Evolutionary conservation across 2,329 filamentous ascomycete genomes (phyloP), one percentile per base, ranked within the genome.

Genomic region (Pyricularia grisea): DNA sequence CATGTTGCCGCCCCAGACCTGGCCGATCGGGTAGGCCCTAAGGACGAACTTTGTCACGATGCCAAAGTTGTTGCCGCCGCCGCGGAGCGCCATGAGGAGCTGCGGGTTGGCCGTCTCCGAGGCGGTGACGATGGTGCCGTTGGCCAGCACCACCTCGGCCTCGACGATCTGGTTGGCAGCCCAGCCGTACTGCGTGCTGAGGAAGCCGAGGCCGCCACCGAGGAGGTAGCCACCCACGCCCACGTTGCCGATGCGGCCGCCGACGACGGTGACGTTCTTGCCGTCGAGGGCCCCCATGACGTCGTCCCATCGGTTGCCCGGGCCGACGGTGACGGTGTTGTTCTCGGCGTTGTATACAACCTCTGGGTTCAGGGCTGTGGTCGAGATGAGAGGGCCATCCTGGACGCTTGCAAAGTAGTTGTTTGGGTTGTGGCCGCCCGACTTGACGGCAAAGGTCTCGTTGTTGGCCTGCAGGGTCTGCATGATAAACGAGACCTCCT

Each of bases 341-440:
- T 74, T 76, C 65, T 80, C 79, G 3, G 72, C 66, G 23, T 74
- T 75, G 14, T 81, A 71, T 0, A 70, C 70, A 31, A 83, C 73
- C 10, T 73, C 63, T 4, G 33, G 33, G 68, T 80, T 79, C 11
- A 86, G 75, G 4, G 73, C 72, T 10, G 75, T 74, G n/a, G 86
- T 73, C 70, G 82, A 81, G 67, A 86, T 75, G 3, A 79, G 79
- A 4, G 84, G 74, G 17, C 81, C 79, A 17, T 72, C 72, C 5
- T 75, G 72, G 69, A 78, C 78, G 72, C 79, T 86, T 7, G 82
- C 81, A 1, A 78, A 77, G 5, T 78, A 80, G 0, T 78, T 75
- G 70, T 82, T 83, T 2, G 81, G 77, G 1, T 79, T 81, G 74
- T 87, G 85, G 0, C 85, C 85, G n/a, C 85, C 70, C 17, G 68